Conservation (phyloP, 2,329 filamentous ascomycete species). For the Colletotrichum incanum region DNA sequence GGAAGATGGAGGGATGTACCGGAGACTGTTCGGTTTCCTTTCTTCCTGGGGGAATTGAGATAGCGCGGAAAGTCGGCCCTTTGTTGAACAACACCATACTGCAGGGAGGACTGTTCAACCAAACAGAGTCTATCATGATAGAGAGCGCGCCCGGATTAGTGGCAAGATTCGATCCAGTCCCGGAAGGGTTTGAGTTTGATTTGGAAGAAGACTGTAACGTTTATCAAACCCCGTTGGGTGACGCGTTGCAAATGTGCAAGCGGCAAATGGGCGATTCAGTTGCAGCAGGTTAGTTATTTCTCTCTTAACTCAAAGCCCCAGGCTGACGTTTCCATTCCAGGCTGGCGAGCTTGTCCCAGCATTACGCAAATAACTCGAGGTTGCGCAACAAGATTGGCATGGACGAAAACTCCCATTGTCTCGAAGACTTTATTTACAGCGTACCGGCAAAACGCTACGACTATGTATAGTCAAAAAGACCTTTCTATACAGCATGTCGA, state of each 20-base stretch:
- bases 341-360: constrained; percentile 45
- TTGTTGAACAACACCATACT: constrained; percentile 44
- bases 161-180: constrained; percentile 37
- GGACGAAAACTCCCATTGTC: constrained; percentile 30
- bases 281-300: constrained; percentile 37
- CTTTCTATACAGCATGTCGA: constrained; percentile 45
- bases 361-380: constrained; percentile 12
- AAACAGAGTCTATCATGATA: constrained; percentile 41
- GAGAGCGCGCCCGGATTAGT: constrained; percentile 41
- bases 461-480: constrained; percentile 43
- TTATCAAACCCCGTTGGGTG: constrained; percentile 36
- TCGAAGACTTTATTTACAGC: constrained; percentile 45
- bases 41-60: constrained; percentile 44
- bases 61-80: constrained; percentile 38
- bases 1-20: constrained; percentile 39
- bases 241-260: constrained; percentile 45
- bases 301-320: too few species aligned
- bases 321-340: not conserved
- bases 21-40: constrained; percentile 41
- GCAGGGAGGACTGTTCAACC: constrained; percentile 37
- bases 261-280: constrained; percentile 43
- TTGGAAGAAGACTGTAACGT: constrained; percentile 40
- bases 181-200: constrained; percentile 33
- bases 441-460: constrained; percentile 40
- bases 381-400: constrained; percentile 38